Base-by-base conservation (phyloP, 148 eudicot genomes). In the Rhododendron griersonianum region DNA sequence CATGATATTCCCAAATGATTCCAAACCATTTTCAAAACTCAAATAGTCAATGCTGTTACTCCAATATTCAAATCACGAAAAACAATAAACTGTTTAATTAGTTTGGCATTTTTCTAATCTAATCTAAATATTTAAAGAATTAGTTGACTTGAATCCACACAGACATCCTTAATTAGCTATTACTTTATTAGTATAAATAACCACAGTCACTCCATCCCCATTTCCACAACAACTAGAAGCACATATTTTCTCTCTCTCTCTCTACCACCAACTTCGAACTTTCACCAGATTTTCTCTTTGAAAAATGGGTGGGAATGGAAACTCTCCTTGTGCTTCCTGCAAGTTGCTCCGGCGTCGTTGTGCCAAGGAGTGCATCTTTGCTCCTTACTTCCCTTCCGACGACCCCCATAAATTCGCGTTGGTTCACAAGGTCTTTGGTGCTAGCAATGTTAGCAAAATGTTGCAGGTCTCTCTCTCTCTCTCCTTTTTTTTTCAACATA, bases 401-500 rank as follows among this genome's bases (percentile, higher is more conserved):
- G 98, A 96, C 53, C 98, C 98, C 85, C 96, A 91, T 81, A 96
- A 94, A 90, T 96, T 96, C 53, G 96, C 98, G 87, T 95, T 94
- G 28, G 99, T 95, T 86, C 99, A 96, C 90, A 96, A 96, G 87
- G 93, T 96, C 81, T 96, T 96, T 67, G 99, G 99, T 59, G 99
- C 99, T 48, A 95, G 98, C 93, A 96, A 96, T 88, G 91, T 96
- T 84, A 95, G 97, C 97, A 96, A 96, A 88, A 95, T 95, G 96
- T 86, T 96, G 88, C 99, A 96, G 95, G 98, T 94, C 18, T 15
- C 78, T 85, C 69, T 77, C 83, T 90, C n/a, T 74, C 59, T 80
- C 44, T 86, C 28, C 1, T 33, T 21, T 13, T 19, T 7, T 1
- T 57, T 19, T 57, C 1, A 4, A 57, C 25, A n/a, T 57, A 57